Conservation (phyloP, 352 stramenopile species). For the Phytopythium mirpurense region DNA sequence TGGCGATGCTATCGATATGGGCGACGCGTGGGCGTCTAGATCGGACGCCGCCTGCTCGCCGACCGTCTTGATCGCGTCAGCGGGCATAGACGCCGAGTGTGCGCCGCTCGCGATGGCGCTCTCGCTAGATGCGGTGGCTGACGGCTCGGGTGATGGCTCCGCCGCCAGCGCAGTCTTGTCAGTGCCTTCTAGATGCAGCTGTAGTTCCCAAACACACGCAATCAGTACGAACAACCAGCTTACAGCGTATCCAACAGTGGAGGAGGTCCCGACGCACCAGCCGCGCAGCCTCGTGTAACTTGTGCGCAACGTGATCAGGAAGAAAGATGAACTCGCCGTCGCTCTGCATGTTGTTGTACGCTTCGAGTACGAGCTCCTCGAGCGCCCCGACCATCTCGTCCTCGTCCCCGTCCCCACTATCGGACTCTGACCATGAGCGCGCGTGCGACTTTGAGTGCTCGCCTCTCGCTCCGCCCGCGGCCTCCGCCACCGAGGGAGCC, state of each 20-base stretch:
- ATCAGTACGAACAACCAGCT: neutral
- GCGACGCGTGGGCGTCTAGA: neutral
- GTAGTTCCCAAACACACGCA: neutral
- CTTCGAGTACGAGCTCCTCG: constrained; percentile 72
- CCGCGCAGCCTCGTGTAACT: constrained; percentile 52
- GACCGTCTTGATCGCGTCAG: neutral
- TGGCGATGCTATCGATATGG: neutral
- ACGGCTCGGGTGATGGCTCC: constrained; percentile 8
- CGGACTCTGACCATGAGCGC: constrained; percentile 2
- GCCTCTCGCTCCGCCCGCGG: neutral
- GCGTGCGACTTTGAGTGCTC: neutral
- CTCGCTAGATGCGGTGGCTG: neutral
- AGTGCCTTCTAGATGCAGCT: constrained; percentile 18
- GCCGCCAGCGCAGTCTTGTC: constrained; percentile 12
- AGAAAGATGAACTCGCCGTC: constrained; percentile 79
- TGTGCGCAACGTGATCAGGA: constrained; percentile 53
- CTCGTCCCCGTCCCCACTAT: constrained; percentile 7
- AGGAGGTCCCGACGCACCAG: constrained; percentile 23
- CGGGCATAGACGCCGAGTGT: neutral
- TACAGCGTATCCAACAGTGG: too few relatives aligned
- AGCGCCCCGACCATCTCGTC: constrained; percentile 35
- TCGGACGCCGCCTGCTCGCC: neutral
- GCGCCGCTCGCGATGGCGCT: neutral
- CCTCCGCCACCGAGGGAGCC: neutral
- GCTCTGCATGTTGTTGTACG: constrained; percentile 82